Evolutionary conservation across 2,329 filamentous ascomycete species (phyloP).

Genomic region (Scorias spongiosa): DNA sequence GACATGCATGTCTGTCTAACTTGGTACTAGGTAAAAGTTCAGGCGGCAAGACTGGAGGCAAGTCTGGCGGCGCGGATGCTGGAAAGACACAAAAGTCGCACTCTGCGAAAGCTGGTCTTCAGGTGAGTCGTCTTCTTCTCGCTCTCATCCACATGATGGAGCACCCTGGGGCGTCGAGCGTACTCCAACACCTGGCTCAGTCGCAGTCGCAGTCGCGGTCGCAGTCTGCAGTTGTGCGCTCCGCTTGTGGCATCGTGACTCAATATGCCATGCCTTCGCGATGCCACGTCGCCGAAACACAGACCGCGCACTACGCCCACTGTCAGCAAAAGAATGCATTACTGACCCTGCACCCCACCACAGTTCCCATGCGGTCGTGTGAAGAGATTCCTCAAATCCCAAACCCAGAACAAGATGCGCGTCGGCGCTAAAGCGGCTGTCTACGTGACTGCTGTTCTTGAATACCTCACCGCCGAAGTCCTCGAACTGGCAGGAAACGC

Average conservation of each 20-base stretch:
- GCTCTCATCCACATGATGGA: background rate
- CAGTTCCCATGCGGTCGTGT: slow-evolving; percentile 99
- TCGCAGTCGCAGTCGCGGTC: too few species aligned
- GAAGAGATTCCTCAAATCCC: slow-evolving; percentile 98
- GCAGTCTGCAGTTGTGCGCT: too few species aligned
- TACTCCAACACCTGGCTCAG: too few species aligned
- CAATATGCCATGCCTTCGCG: too few species aligned
- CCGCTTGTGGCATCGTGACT: too few species aligned
- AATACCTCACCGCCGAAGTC: slow-evolving; percentile 96
- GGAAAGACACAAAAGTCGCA: slow-evolving; percentile 89
- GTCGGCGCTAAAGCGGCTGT: slow-evolving; percentile 97
- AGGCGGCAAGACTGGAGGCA: slow-evolving; percentile 81
- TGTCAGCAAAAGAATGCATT: too few species aligned
- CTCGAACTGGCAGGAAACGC: slow-evolving; percentile 96
- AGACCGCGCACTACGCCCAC: too few species aligned
- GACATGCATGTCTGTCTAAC: slow-evolving; percentile 15
- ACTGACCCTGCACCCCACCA: background rate
- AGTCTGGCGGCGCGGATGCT: slow-evolving; percentile 50
- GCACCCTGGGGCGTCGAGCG: background rate
- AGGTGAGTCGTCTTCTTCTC: slow-evolving; percentile 48
- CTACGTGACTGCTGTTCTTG: slow-evolving; percentile 93
- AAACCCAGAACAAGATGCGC: slow-evolving; percentile 99
- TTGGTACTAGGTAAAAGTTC: slow-evolving; percentile 30
- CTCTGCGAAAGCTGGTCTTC: slow-evolving; percentile 84
- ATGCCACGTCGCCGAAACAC: too few species aligned